Conservation (phyloP, 2,329 filamentous ascomycete genomes). For the Microsporum audouinii region DNA sequence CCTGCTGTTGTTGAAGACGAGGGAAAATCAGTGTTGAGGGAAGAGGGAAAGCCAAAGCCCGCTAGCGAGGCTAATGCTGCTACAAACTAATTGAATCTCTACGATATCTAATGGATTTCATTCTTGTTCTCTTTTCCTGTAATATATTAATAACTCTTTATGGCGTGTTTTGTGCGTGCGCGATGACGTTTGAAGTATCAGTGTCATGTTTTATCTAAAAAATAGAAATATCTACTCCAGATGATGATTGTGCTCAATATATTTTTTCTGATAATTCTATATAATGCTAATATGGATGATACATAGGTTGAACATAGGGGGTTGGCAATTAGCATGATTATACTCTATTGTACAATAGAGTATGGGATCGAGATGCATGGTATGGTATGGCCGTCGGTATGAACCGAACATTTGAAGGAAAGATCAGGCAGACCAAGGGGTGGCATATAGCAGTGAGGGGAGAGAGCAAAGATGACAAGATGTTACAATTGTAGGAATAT, state of each 20-base stretch:
- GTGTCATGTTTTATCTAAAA: background rate
- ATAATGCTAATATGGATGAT: too few relatives aligned
- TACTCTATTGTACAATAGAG: too few relatives aligned
- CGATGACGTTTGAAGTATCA: background rate
- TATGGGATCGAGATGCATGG: too few relatives aligned
- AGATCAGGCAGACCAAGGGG: background rate
- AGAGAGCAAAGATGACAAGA: background rate
- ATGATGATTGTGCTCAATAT: background rate
- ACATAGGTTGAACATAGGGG: too few relatives aligned
- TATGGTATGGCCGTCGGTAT: background rate
- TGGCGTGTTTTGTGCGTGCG: background rate
- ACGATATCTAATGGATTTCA: slow-evolving; percentile 11
- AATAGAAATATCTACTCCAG: background rate
- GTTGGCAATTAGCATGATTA: too few relatives aligned
- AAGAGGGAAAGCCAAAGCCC: slow-evolving; percentile 33
- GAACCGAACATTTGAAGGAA: background rate
- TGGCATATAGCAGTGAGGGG: background rate
- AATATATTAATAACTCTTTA: slow-evolving; percentile 3
- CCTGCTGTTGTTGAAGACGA: slow-evolving; percentile 32
- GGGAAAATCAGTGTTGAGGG: slow-evolving; percentile 28
- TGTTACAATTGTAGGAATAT: slow-evolving; percentile 5
- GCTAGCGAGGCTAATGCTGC: slow-evolving; percentile 39
- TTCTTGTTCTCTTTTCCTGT: slow-evolving; percentile 12
- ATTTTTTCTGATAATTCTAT: too few relatives aligned
- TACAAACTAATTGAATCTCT: slow-evolving; percentile 24